phyloP scores from a whole-genome alignment of 192 early-diverging fungal genomes.

The Linnemannia hyalina region DNA sequence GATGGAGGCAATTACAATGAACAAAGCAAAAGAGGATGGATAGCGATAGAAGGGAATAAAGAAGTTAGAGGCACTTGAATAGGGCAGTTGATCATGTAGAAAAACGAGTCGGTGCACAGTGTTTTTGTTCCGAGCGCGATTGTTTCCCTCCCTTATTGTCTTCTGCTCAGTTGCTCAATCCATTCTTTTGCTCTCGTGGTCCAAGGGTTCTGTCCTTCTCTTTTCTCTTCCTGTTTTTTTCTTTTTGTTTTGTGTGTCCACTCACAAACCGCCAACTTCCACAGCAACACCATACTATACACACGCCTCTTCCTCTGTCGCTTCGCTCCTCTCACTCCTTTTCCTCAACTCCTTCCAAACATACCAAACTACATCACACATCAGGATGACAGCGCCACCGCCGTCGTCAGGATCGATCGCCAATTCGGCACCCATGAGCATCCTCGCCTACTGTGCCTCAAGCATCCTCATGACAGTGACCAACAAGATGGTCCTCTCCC shows the following conservation, averaged over 20 bases:
- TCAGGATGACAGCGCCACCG: slow-evolving; percentile 12
- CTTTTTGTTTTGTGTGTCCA: neutral
- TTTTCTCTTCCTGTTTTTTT: neutral
- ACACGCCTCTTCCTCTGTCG: neutral
- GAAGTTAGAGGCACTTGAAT: too few species aligned
- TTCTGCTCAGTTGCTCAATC: neutral
- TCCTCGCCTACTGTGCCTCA: slow-evolving; percentile 86
- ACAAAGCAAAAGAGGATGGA: too few species aligned
- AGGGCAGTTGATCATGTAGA: too few species aligned
- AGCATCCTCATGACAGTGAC: slow-evolving; percentile 91
- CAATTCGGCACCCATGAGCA: slow-evolving; percentile 67
- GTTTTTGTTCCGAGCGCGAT: neutral
- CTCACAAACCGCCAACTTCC: neutral
- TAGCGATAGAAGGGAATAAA: too few species aligned
- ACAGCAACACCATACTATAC: neutral
- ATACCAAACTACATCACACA: neutral
- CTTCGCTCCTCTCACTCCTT: neutral
- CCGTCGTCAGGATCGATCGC: slow-evolving; percentile 5
- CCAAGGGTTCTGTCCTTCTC: too few species aligned
- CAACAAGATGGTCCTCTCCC: slow-evolving; percentile 86
- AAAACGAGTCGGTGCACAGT: too few species aligned
- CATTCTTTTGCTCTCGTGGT: neutral
- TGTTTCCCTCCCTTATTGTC: neutral
- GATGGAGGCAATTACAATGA: too few species aligned
- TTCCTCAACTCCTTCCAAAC: neutral